Evolutionary conservation across 495 filamentous ascomycete genomes (phyloP), one percentile per base, ranked within the genome.

Genomic region (Glarea lozoyensis): DNA sequence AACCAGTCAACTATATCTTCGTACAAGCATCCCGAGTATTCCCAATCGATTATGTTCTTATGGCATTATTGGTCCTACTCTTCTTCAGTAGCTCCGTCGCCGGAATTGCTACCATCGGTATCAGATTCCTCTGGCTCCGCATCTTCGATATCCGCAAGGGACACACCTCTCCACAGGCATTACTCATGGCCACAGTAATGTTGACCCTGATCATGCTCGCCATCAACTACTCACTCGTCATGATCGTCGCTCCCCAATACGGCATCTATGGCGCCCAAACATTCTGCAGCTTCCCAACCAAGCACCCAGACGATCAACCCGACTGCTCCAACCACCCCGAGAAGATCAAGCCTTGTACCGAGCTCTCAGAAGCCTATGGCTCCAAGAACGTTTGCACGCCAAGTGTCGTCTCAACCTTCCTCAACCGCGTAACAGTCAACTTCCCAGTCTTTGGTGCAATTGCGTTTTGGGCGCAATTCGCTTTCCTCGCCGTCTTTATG

Each of bases 391-490:
- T 94, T 10, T 98, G 92, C 67, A 97, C 88, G 12, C 87, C 92
- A 0, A 90, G 76, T 34, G 80, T 97, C 35, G 82, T 83, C 52
- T 88, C 83, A 43, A 95, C 86, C 0, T 94, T 98, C 64, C 66
- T 97, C 41, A 95, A 98, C 58, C 79, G 88, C 22, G 73, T 96
- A 27, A 93, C 86, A n/a, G 67, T 97, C 47, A 92, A 90, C 63
- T 98, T 88, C 69, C 90, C 93, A 12, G 84, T 94, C 56, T 94
- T 98, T 62, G 92, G 92, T n/a, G 82, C 77, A 24, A 68, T 97
- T 10, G 74, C 83, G 45, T 98, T 97, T 65, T 97, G 88, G 89
- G 84, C 86, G 0, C 93, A 97, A 57, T 95, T 94, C 54, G 79
- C 70, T 10, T 97, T 97, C 63, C 62, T 97, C 34, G 87, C 69